phyloP scores from a whole-genome alignment of 2,329 filamentous ascomycete species.

The Ascochyta rabiei region DNA sequence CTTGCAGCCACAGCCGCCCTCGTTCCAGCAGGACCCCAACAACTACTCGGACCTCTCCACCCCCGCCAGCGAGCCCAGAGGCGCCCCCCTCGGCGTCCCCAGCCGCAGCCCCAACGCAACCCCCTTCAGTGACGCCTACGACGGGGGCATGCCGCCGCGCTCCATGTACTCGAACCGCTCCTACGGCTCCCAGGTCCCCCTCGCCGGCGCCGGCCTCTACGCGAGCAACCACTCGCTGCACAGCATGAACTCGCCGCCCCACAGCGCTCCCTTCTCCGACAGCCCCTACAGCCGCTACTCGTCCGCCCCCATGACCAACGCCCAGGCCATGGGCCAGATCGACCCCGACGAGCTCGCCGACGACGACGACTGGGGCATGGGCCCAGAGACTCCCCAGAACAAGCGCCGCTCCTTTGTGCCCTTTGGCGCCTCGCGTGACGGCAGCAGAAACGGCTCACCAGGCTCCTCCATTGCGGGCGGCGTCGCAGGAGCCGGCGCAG shows the following conservation, averaged over 20 bases:
- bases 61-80: conserved; percentile 56
- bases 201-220: conserved; percentile 41
- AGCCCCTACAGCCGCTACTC: conserved; percentile 71
- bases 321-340: conserved; percentile 55
- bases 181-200: conserved; percentile 30
- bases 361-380: conserved; percentile 84
- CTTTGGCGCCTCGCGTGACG: conserved; percentile 53
- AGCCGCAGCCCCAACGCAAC: conserved; percentile 29
- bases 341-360: conserved; percentile 83
- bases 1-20: conserved; percentile 25
- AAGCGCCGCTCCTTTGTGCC: conserved; percentile 64
- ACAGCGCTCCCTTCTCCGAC: conserved; percentile 59
- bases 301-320: conserved; percentile 41
- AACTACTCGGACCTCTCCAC: conserved; percentile 45
- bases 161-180: conserved; percentile 33
- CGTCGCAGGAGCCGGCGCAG: conserved; percentile 53
- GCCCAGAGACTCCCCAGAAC: conserved; percentile 54
- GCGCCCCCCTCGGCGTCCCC: conserved; percentile 56
- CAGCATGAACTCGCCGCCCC: conserved; percentile 53
- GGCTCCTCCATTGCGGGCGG: conserved; percentile 45
- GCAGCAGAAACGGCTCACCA: conserved; percentile 50
- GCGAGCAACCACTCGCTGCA: conserved; percentile 52
- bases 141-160: conserved; percentile 17
- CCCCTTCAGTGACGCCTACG: conserved; percentile 33
- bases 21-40: conserved; percentile 33